These are phyloP conservation scores for Apophysomyces variabilis DNA, from an alignment of 371 early-diverging fungal genomes.

Conservation along the genomic window DNA sequence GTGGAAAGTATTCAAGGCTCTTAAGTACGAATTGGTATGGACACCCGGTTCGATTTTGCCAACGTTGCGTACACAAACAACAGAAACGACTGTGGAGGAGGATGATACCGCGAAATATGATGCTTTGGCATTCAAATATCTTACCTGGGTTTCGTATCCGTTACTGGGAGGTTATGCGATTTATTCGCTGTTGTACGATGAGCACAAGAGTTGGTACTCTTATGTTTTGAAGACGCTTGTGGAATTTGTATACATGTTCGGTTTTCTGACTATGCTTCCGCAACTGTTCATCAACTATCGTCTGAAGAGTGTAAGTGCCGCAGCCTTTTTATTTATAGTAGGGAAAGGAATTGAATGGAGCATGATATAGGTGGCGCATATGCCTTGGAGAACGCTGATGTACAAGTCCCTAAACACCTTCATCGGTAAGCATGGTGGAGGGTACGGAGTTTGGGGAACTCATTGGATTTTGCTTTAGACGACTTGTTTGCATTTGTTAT, in stretches of 20 bases:
- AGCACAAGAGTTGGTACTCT: slow-evolving; percentile 94
- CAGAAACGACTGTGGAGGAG: slow-evolving; percentile 62
- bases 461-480: slow-evolving; percentile 45
- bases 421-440: slow-evolving; percentile 47
- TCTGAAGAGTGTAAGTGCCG: slow-evolving; percentile 79
- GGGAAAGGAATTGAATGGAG: background rate
- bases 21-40: slow-evolving; percentile 65
- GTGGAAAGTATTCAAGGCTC: slow-evolving; percentile 91
- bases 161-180: slow-evolving; percentile 81
- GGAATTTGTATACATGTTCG: slow-evolving; percentile 85
- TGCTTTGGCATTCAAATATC: slow-evolving; percentile 86
- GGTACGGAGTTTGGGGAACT: background rate
- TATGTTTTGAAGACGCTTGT: slow-evolving; percentile 87
- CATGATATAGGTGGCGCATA: slow-evolving; percentile 74
- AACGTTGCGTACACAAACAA: slow-evolving; percentile 33
- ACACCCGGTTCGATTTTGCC: slow-evolving; percentile 48
- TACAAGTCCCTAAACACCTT: slow-evolving; percentile 95
- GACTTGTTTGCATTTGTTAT: slow-evolving; percentile 95
- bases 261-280: slow-evolving; percentile 93
- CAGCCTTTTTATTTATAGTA: background rate
- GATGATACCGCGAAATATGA: slow-evolving; percentile 87
- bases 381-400: slow-evolving; percentile 94
- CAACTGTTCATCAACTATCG: slow-evolving; percentile 94
- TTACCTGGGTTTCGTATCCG: slow-evolving; percentile 82
- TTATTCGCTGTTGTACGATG: slow-evolving; percentile 83